These are phyloP conservation scores for Arachis hypogaea DNA, from an alignment of 306 rosid genomes.

Conservation along the genomic window DNA sequence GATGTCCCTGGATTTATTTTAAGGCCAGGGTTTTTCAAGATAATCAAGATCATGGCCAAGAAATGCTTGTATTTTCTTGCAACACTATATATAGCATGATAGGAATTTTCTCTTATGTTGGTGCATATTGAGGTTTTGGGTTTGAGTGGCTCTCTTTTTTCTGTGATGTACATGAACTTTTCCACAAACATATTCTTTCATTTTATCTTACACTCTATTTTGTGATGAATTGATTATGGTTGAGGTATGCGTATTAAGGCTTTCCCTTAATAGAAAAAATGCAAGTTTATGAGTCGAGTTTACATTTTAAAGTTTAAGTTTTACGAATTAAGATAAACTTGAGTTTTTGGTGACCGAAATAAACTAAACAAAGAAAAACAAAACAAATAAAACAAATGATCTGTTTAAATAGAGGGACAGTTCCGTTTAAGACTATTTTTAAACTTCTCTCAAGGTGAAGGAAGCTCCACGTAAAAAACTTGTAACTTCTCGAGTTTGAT, in stretches of 20 bases:
- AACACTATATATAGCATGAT: constrained; percentile 18
- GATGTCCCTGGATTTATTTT: constrained; percentile 77
- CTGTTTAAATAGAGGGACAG: no score
- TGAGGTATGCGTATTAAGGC: constrained; percentile 2
- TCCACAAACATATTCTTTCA: constrained; percentile 18
- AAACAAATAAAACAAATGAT: no score
- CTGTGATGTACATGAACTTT: constrained; percentile 24
- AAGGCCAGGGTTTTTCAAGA: constrained; percentile 37
- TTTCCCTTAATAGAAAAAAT: not conserved
- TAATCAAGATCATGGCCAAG: constrained; percentile 24
- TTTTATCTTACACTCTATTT: not conserved
- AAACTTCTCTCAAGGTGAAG: no score
- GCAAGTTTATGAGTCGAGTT: no score
- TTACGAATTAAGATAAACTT: no score
- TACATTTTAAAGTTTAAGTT: no score
- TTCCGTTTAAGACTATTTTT: no score
- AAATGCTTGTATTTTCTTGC: constrained; percentile 27
- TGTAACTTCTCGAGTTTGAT: no score
- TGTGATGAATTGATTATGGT: not conserved
- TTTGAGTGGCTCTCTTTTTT: constrained; percentile 32
- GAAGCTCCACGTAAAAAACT: no score
- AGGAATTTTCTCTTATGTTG: constrained; percentile 6
- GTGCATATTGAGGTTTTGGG: constrained; percentile 32
- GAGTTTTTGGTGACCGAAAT: no score
- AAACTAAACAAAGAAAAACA: no score